Evolutionary conservation across 139 green algal species (phyloP).

Genomic region (Coccomyxa sp.): DNA sequence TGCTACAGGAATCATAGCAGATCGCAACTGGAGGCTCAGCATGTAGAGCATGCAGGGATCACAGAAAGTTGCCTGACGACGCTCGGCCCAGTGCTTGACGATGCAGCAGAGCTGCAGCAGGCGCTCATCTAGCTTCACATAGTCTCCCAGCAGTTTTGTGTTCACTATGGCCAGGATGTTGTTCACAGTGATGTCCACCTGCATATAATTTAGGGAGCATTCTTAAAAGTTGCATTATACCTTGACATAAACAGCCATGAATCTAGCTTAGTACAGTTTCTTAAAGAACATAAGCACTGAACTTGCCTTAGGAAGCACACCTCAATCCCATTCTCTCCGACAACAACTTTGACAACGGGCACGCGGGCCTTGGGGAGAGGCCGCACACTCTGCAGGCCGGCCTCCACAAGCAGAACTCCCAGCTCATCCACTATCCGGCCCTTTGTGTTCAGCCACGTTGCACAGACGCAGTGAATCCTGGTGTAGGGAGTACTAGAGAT

Average conservation of each 20-base stretch:
- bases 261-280: no score
- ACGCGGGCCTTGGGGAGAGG: constrained; percentile 71
- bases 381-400: constrained; percentile 56
- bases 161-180: constrained; percentile 84
- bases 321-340: constrained; percentile 34
- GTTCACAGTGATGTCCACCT: constrained; percentile 81
- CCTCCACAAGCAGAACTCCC: constrained; percentile 42
- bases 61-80: constrained; percentile 3
- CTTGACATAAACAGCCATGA: no score
- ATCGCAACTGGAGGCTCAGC: no score
- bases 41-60: no score
- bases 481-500: no score
- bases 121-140: constrained; percentile 69
- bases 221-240: no score
- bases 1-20: no score
- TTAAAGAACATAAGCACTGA: no score
- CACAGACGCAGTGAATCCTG: no score
- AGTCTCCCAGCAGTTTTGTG: constrained; percentile 80
- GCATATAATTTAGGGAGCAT: no score
- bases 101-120: constrained; percentile 72
- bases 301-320: no score
- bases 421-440: constrained; percentile 50
- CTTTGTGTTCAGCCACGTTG: constrained; percentile 39
- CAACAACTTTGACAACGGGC: constrained; percentile 81
- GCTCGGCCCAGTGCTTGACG: constrained; percentile 93